Base-by-base conservation (phyloP, 768 basidiomycete genomes). In the Lactifluus piperatus region DNA sequence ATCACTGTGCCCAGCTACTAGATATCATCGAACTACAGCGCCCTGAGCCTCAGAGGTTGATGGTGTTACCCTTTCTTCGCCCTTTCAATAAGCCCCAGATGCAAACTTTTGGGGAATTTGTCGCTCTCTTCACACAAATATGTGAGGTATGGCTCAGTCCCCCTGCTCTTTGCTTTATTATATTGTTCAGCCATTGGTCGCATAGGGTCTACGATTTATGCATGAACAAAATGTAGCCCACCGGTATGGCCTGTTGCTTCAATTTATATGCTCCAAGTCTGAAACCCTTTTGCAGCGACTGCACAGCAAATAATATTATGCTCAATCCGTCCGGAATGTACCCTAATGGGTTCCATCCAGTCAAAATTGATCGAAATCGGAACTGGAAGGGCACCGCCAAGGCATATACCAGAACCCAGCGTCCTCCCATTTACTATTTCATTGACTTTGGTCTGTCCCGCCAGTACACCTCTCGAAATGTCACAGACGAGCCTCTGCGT, bases 11-110 rank as follows among this genome's bases (percentile, higher is more conserved):
- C 2, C 70, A 51, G 0, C 18, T 69, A 2, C 54, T 57, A 22
- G 71, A 70, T 5, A 59, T 68, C 9, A 54, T 70, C 0, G n/a
- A 60, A 11, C 57, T 62, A 16, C 66, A 32, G 56, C 5, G 58
- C 66, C 1, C 58, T 63, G 0, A 39, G 30, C 30, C 30, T 10
- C 30, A 32, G 30, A 32, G 1, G 30, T 32, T 70, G 5, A 53
- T 76, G 8, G 73, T 76, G 16, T 69, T 74, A 62, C 70, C 75
- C 2, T 56, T 70, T 2, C 57, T 75, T 7, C 64, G 69, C 3
- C 30, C 13, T 2, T 70, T 51, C 49, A 27, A 69, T 29, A 47
- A 70, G 4, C 75, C 74, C 0, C 64, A 26, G 0, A 70, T 76
- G 47, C 59, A 65, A 16, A 74, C 72, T 0, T 55, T 72, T 1